phyloP scores from a whole-genome alignment of 306 rosid genomes.

The Sechiopsis laciniata region DNA sequence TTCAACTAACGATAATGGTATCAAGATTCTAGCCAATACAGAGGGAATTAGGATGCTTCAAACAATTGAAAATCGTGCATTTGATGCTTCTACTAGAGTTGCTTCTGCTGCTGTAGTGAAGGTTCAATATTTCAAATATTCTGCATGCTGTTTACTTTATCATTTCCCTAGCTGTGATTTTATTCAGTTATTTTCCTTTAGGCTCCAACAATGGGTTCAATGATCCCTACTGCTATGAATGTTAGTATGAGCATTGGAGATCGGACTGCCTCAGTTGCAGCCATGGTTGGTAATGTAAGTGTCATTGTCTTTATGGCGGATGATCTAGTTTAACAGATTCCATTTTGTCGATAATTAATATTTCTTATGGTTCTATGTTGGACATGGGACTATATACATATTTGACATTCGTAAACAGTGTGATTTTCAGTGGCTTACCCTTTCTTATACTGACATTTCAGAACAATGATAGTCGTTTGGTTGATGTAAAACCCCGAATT shows the following conservation, averaged over 20 bases:
- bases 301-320: neutral
- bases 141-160: conserved; percentile 14
- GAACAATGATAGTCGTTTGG: conserved; percentile 81
- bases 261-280: conserved; percentile 62
- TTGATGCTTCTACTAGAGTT: conserved; percentile 86
- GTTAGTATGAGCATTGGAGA: conserved; percentile 84
- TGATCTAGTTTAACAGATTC: neutral
- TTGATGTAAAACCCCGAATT: conserved; percentile 85
- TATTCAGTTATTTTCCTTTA: conserved; percentile 30
- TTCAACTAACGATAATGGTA: conserved; percentile 75
- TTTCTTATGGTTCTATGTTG: neutral
- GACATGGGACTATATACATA: neutral
- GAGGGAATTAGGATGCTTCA: conserved; percentile 86
- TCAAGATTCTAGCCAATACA: conserved; percentile 79
- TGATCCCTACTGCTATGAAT: conserved; percentile 54
- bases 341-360: neutral
- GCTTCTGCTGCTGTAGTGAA: conserved; percentile 80
- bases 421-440: conserved; percentile 22
- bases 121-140: conserved; percentile 39
- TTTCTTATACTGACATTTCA: conserved; percentile 29
- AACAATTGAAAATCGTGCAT: conserved; percentile 69
- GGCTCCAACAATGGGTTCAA: conserved; percentile 57
- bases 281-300: conserved; percentile 84
- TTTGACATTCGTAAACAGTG: conserved; percentile 22
- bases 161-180: conserved; percentile 29